A percentile compares a stretch with the other conserved stretches of the same genome.
These are phyloP conservation scores for Taphrina flavorubra DNA, from an alignment of 1,139 yeast species.

Conservation along the genomic window DNA sequence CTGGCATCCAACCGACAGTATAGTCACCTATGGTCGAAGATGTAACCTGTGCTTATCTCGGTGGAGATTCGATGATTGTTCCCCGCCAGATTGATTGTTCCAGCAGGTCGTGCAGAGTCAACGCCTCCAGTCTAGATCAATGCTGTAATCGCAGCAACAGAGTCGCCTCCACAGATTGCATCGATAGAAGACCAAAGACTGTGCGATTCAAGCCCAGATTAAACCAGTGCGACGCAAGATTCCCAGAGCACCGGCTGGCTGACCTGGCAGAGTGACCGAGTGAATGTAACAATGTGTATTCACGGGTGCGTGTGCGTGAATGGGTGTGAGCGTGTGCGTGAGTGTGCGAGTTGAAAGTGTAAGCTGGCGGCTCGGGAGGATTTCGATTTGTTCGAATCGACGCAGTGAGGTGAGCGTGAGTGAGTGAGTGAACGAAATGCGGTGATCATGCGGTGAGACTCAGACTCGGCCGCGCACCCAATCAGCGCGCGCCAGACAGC, in stretches of 20 bases:
- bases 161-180: too few species aligned
- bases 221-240: too few species aligned
- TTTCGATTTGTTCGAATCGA: too few species aligned
- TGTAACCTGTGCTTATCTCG: too few species aligned
- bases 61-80: not conserved
- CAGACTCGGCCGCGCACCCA: not conserved
- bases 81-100: conserved; percentile 10
- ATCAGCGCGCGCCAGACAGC: not conserved
- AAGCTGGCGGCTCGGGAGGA: not conserved
- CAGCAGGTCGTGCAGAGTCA: not conserved
- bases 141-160: not conserved
- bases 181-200: too few species aligned
- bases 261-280: too few species aligned
- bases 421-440: not conserved
- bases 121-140: conserved; percentile 2
- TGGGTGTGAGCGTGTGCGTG: not conserved
- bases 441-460: conserved; percentile 1
- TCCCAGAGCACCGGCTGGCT: not conserved
- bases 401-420: not conserved
- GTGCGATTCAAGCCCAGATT: too few species aligned
- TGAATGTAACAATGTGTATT: not conserved
- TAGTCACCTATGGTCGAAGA: too few species aligned
- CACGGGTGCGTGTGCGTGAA: not conserved
- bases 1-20: not conserved
- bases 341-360: not conserved